Evolutionary conservation across 306 rosid species (phyloP), one percentile per base, ranked within the genome.

Genomic region (Geum urbanum): DNA sequence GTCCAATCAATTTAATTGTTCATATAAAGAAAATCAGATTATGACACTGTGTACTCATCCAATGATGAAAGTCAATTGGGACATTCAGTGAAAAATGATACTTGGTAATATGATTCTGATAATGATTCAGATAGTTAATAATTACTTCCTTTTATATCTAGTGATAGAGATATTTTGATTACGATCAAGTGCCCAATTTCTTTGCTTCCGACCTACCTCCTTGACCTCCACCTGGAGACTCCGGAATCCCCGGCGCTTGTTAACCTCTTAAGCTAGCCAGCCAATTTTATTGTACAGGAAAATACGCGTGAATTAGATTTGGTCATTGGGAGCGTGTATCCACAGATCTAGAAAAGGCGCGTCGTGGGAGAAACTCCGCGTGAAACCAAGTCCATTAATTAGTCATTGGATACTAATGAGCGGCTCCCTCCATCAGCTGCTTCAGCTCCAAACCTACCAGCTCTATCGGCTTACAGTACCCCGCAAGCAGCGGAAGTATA

Each of bases 231-330:
- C 63, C 18, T 76, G 67, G 76, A 67, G 35, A 63, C 70, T 76
- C 78, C 89, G 92, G 49, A 78, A 80, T 83, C 65, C 55, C 44
- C 89, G 96, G 90, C 83, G 71, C 81, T 80, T 75, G 75, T 82
- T 74, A 66, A 67, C 67, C 3, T 12, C 3, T 12, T 37, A 37
- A 52, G 3, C 27, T 3, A 39, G 47, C 3, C 14, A 54, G 56
- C 57, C 37, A 32, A 24, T 24, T 24, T n/a, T 24, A 32, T 19
- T 22, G 44, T 43, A 70, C 65, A 40, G 43, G 56, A 32, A 18
- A 72, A 66, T 4, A 65, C 48, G 45, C 47, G 69, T 48, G 32
- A 15, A 61, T 16, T 37, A 22, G 37, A 32, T 71, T 2, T 15
- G 16, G 57, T 45, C 2, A 12, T 27, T n/a, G 0, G 46, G 32